Evolutionary conservation across 2,329 filamentous ascomycete species (phyloP).

Genomic region (Lomentospora prolificans): DNA sequence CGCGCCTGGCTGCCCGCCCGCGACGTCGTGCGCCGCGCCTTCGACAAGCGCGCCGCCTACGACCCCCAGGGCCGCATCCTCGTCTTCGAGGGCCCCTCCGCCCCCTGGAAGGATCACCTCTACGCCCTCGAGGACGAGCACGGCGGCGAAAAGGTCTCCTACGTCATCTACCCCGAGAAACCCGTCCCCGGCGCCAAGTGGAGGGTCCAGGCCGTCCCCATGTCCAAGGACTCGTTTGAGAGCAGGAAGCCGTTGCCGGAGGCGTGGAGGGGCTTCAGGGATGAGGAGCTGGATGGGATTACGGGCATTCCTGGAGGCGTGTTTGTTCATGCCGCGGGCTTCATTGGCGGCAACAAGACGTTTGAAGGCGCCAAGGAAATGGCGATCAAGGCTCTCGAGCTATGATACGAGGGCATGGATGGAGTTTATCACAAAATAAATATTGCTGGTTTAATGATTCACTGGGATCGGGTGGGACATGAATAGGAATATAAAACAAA

Average conservation of each 20-base stretch:
- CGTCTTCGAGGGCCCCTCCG: conserved; percentile 65
- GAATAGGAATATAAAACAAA: too few relatives aligned
- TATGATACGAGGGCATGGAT: not conserved
- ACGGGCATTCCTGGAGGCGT: conserved; percentile 64
- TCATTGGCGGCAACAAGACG: conserved; percentile 91
- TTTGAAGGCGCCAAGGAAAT: conserved; percentile 81
- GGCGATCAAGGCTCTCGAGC: conserved; percentile 62
- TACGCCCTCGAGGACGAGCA: conserved; percentile 68
- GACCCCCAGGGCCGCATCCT: conserved; percentile 71
- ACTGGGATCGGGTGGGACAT: too few relatives aligned
- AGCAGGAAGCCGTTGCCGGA: conserved; percentile 88
- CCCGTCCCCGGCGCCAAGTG: conserved; percentile 68
- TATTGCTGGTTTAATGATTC: too few relatives aligned
- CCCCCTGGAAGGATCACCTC: conserved; percentile 95
- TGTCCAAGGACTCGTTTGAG: conserved; percentile 75
- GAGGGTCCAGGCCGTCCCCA: conserved; percentile 88
- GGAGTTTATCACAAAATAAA: too few relatives aligned
- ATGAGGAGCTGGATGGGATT: conserved; percentile 70
- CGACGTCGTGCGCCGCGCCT: conserved; percentile 66
- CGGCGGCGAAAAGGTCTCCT: conserved; percentile 45
- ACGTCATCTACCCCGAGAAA: conserved; percentile 86
- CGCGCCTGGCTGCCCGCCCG: conserved; percentile 81
- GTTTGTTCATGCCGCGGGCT: conserved; percentile 89
- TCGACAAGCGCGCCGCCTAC: conserved; percentile 54
- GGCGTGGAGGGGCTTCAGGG: conserved; percentile 82